phyloP scores from a whole-genome alignment of 805 yeast genomes.

The Candida railenensis region DNA sequence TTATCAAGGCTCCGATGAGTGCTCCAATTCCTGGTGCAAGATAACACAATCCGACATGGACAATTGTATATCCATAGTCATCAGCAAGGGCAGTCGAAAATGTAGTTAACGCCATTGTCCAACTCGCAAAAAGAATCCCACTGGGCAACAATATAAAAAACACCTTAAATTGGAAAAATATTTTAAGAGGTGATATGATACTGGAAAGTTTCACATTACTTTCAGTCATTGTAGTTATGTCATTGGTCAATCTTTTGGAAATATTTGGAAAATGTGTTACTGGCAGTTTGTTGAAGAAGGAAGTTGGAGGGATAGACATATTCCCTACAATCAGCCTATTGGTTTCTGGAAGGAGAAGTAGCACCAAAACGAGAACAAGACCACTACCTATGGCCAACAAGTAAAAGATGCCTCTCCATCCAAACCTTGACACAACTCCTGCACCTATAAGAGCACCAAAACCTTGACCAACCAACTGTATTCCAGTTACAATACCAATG shows the following conservation, averaged over 20 bases:
- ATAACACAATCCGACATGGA: constrained; percentile 64
- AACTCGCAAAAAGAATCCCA: constrained; percentile 59
- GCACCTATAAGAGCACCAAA: constrained; percentile 71
- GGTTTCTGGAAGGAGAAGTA: constrained; percentile 64
- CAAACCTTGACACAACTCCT: constrained; percentile 27
- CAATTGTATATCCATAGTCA: constrained; percentile 47
- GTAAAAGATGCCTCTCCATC: constrained; percentile 76
- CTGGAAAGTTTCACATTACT: constrained; percentile 9
- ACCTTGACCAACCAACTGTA: constrained; percentile 67
- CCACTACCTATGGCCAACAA: constrained; percentile 65
- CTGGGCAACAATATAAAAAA: constrained; percentile 50
- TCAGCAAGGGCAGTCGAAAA: constrained; percentile 52
- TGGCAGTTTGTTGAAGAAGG: constrained; percentile 41
- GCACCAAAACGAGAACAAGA: constrained; percentile 27
- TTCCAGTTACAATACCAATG: constrained; percentile 61
- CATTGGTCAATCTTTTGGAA: constrained; percentile 22
- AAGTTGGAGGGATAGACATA: constrained; percentile 55
- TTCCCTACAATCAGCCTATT: constrained; percentile 69
- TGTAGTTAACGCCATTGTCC: constrained; percentile 65
- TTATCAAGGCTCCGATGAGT: constrained; percentile 51
- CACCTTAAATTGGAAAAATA: constrained; percentile 43
- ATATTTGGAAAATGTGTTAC: constrained; percentile 26
- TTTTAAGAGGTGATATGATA: constrained; percentile 33
- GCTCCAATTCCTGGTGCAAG: constrained; percentile 70
- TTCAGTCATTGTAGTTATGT: constrained; percentile 24